Conservation (phyloP, 2,329 filamentous ascomycete genomes). For the Fusarium lyarnte region DNA sequence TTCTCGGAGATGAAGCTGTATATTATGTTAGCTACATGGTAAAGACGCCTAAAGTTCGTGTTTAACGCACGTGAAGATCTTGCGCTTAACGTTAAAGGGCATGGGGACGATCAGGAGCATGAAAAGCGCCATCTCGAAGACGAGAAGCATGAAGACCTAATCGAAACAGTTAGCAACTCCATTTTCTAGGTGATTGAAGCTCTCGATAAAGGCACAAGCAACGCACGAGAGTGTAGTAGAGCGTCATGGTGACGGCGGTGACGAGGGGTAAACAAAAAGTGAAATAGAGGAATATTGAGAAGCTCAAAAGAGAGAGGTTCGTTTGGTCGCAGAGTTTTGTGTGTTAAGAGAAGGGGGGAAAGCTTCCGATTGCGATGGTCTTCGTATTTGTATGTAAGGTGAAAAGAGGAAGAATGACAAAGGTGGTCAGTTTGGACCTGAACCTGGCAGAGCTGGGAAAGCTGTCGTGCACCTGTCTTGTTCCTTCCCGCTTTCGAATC, state of each 20-base stretch:
- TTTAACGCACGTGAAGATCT: conserved; percentile 75
- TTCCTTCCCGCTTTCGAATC: conserved; percentile 41
- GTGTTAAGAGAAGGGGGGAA: background rate
- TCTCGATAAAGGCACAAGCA: background rate
- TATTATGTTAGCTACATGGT: conserved; percentile 7
- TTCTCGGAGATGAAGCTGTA: conserved; percentile 91
- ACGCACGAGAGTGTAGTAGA: conserved; percentile 66
- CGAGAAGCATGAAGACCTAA: conserved; percentile 84
- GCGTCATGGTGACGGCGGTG: conserved; percentile 60
- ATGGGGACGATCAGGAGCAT: conserved; percentile 85
- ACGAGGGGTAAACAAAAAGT: conserved; percentile 36
- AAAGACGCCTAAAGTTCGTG: background rate
- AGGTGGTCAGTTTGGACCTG: conserved; percentile 45
- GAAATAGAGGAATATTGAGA: conserved; percentile 3
- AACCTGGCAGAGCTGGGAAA: conserved; percentile 37
- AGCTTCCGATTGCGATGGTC: conserved; percentile 9
- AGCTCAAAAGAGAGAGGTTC: conserved; percentile 8
- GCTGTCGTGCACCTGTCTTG: conserved; percentile 32
- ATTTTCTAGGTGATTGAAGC: background rate
- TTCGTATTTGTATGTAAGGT: conserved; percentile 31
- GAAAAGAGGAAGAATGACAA: conserved; percentile 27
- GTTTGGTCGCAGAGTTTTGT: background rate
- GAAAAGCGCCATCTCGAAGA: conserved; percentile 85
- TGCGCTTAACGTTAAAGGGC: conserved; percentile 85
- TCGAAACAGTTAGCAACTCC: conserved; percentile 38